Evolutionary conservation across 2,329 filamentous ascomycete genomes (phyloP).

Genomic region (Colletotrichum plurivorum): DNA sequence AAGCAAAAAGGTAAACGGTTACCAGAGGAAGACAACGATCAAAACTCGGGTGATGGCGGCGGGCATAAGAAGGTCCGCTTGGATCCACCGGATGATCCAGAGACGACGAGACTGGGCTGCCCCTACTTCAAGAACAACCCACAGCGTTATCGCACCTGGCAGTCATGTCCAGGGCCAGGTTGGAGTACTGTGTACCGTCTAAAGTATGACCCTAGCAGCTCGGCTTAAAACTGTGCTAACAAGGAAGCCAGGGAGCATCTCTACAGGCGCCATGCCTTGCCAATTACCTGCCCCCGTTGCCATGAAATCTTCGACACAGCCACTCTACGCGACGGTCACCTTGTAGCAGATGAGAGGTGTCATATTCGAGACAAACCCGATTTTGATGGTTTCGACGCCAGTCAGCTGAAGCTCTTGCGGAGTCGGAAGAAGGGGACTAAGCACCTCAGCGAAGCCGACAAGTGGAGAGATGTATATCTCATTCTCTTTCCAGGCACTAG

Average conservation of each 20-base stretch:
- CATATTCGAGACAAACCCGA: not conserved
- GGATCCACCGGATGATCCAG: not conserved
- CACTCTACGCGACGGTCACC: not conserved
- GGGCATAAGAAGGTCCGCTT: constrained; percentile 48
- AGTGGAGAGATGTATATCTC: constrained; percentile 10
- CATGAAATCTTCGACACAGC: not conserved
- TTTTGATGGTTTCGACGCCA: not conserved
- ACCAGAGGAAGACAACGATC: not conserved
- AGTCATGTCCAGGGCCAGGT: constrained; percentile 6
- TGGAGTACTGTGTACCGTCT: constrained; percentile 1
- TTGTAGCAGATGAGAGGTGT: not conserved
- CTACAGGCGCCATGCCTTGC: constrained; percentile 5
- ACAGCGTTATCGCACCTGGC: not conserved
- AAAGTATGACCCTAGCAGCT: not conserved
- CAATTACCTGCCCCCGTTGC: constrained; percentile 3
- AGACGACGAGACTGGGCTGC: constrained; percentile 1
- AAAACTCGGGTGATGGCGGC: not conserved
- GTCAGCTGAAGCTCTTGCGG: not conserved
- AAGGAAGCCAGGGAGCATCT: not conserved
- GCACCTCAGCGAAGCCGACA: constrained; percentile 5
- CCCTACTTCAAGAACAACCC: constrained; percentile 8
- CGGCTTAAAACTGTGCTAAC: not conserved
- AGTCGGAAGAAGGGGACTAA: constrained; percentile 2
- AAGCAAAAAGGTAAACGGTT: not conserved
- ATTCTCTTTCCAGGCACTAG: not conserved